phyloP scores from a whole-genome alignment of 2,329 filamentous ascomycete genomes.

The Hirsutella minnesotensis region DNA sequence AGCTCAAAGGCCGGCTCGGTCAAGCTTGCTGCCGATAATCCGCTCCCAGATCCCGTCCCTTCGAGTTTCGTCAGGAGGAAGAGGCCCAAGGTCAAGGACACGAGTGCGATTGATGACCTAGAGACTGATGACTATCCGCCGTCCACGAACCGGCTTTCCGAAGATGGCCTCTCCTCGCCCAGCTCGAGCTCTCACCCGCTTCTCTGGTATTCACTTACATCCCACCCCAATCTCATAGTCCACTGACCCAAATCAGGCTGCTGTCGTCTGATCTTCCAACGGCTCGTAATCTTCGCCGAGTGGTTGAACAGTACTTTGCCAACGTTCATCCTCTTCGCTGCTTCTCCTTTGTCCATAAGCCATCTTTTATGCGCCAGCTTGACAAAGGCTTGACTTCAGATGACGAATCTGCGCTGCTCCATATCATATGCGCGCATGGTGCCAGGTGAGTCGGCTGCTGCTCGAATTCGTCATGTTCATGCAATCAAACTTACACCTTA shows the following conservation, averaged over 20 bases:
- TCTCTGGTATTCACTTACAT: background rate
- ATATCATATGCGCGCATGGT: constrained; percentile 25
- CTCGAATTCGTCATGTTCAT: background rate
- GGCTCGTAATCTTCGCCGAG: constrained; percentile 20
- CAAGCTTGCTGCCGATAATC: background rate
- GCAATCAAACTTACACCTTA: background rate
- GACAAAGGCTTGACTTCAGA: constrained; percentile 23
- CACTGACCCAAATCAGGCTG: constrained; percentile 14
- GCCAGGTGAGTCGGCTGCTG: constrained; percentile 19
- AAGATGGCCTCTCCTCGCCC: background rate
- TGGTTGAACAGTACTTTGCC: constrained; percentile 26
- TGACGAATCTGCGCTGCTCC: constrained; percentile 23
- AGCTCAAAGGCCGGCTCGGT: background rate
- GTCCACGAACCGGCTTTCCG: background rate
- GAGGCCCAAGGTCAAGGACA: background rate
- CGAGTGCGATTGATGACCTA: background rate
- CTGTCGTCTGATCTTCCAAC: constrained; percentile 20
- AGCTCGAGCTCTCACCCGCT: constrained; percentile 1
- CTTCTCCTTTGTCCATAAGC: constrained; percentile 28
- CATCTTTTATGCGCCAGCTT: constrained; percentile 24
- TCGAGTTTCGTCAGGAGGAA: background rate
- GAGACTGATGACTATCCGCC: background rate
- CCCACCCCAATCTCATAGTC: background rate
- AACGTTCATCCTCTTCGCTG: constrained; percentile 28
- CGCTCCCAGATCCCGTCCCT: background rate